These are phyloP conservation scores for Xerocomus cyaneibrunnescens DNA, from an alignment of 1,284 basidiomycete genomes.

Conservation along the genomic window DNA sequence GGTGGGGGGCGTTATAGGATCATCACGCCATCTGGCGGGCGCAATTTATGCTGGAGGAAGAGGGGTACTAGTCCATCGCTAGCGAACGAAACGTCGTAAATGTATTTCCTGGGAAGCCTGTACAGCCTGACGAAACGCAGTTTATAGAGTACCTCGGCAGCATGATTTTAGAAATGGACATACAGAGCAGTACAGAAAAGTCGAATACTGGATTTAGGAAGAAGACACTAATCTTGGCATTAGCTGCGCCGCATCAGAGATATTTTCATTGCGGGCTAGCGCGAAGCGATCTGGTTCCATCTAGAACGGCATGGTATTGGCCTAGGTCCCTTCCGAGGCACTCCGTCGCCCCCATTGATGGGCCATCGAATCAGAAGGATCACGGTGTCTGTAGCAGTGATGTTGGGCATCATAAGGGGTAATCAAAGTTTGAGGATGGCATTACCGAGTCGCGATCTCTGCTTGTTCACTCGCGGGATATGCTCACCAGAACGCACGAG, in stretches of 20 bases:
- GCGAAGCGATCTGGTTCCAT: constrained; percentile 19
- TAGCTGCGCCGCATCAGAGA: constrained; percentile 24
- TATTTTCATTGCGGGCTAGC: constrained; percentile 19
- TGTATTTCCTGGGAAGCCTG: constrained; percentile 35
- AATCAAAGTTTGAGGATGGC: constrained; percentile 25
- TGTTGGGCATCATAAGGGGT: constrained; percentile 10
- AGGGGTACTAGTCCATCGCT: constrained; percentile 25
- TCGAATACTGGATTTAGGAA: constrained; percentile 32
- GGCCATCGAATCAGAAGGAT: constrained; percentile 7
- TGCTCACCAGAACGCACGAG: constrained; percentile 5
- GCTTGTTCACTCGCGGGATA: constrained; percentile 24
- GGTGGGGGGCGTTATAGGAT: constrained; percentile 6
- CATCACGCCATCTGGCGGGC: constrained; percentile 8
- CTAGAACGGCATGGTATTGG: constrained; percentile 12
- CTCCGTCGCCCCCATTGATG: not conserved
- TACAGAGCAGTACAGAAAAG: constrained; percentile 26
- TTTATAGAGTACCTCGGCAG: constrained; percentile 24
- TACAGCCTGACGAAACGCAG: constrained; percentile 34
- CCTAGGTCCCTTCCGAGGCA: constrained; percentile 10
- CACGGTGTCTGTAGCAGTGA: constrained; percentile 20
- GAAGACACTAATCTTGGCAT: constrained; percentile 15
- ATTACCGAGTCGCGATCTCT: constrained; percentile 20
- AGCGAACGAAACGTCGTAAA: constrained; percentile 31
- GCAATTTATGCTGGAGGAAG: constrained; percentile 32
- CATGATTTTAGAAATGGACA: constrained; percentile 35